Evolutionary conservation across 495 filamentous ascomycete species (phyloP).

Genomic region (Daldinia bambusicola): DNA sequence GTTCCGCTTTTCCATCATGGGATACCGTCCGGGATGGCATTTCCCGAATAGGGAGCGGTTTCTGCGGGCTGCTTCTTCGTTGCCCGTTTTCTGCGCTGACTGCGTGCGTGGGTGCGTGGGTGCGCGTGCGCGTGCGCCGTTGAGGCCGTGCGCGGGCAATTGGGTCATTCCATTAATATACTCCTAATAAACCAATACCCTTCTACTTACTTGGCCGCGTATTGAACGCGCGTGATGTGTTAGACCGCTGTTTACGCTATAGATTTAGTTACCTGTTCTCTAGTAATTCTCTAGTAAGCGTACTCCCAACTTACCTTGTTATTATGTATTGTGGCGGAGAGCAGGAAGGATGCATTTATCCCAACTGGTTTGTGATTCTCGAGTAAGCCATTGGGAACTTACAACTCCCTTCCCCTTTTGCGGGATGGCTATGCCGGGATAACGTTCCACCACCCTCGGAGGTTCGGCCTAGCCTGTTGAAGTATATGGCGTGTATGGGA

Average conservation of each 20-base stretch:
- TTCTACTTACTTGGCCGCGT: constrained; percentile 1
- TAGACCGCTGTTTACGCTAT: constrained; percentile 2
- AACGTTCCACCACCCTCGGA: constrained; percentile 4
- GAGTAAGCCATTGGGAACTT: not conserved
- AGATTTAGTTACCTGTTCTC: no score
- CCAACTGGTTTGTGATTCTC: not conserved
- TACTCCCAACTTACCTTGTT: not conserved
- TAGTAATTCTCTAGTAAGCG: not conserved
- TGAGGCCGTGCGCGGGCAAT: not conserved
- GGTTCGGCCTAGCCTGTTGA: not conserved
- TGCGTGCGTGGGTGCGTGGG: not conserved
- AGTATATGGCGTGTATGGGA: not conserved
- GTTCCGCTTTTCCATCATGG: constrained; percentile 1
- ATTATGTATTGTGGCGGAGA: not conserved
- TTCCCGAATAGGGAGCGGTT: not conserved
- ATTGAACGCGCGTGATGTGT: constrained; percentile 8
- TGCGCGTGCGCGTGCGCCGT: no score
- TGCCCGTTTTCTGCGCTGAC: constrained; percentile 1
- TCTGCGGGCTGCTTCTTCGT: not conserved
- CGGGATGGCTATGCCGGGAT: not conserved
- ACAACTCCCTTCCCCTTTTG: not conserved
- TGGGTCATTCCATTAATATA: constrained; percentile 3
- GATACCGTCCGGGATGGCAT: constrained; percentile 2
- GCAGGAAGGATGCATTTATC: not conserved
- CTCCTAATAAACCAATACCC: not conserved